Evolutionary conservation across 164 flowering plant species (phyloP).

Genomic region (Santalum album): DNA sequence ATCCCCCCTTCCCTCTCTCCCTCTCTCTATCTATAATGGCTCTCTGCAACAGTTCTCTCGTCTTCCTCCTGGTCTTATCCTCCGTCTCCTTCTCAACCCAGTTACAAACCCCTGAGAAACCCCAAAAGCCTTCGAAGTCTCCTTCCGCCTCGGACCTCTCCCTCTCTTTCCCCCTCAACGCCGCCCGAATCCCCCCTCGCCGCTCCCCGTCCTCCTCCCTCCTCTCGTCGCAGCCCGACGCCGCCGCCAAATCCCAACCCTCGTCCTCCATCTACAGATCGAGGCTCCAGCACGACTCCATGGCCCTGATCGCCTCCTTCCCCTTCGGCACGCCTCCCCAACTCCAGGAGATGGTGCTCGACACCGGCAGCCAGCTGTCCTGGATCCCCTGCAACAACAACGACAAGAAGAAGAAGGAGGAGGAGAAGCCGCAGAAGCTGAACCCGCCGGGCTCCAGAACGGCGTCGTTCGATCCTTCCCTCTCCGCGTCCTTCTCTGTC

Average conservation of each 20-base stretch:
- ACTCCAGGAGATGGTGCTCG: conserved; percentile 58
- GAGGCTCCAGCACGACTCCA: conserved; percentile 38
- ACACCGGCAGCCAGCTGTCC: conserved; percentile 81
- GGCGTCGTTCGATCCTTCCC: conserved; percentile 58
- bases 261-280: conserved; percentile 22
- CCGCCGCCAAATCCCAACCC: conserved; percentile 6
- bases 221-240: conserved; percentile 7
- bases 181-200: conserved; percentile 2
- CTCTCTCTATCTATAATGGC: conserved; percentile 6
- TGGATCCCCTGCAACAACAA: conserved; percentile 59
- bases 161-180: conserved; percentile 25
- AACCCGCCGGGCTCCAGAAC: conserved; percentile 12
- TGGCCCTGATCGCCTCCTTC: conserved; percentile 53
- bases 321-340: conserved; percentile 84
- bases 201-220: not conserved
- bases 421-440: conserved; percentile 14
- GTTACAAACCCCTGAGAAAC: no score
- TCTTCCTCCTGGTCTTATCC: conserved; percentile 3
- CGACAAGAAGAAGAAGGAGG: conserved; percentile 7
- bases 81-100: conserved; percentile 10
- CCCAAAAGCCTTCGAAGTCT: not conserved
- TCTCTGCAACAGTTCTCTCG: conserved; percentile 10
- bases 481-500: conserved; percentile 65
- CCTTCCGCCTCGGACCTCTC: conserved; percentile 8
- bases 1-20: not conserved